Base-by-base conservation (phyloP, 2,329 filamentous ascomycete genomes). In the Aspergillus ruber region DNA sequence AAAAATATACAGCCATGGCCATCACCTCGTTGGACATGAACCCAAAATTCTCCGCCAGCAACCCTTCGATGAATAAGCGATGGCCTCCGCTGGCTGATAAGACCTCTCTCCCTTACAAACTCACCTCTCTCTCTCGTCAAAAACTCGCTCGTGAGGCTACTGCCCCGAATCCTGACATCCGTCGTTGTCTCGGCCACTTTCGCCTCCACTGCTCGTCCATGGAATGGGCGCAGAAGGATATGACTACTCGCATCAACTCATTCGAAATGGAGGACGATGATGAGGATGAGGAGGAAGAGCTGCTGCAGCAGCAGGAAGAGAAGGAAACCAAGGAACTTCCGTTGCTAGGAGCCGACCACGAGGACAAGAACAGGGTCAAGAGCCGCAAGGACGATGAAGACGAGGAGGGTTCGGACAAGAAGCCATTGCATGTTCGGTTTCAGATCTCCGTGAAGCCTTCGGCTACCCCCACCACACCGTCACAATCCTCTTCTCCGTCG, bases 51-150 rank as follows among this genome's bases (percentile, higher is more conserved):
- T 33, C 53, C 60, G 27, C 59, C 57, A 50, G 57, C 51, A 51
- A 52, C 49, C 40, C 57, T 52, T 42, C 59, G 51, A 56, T 59
- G 52, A 63, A 60, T 45, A 63, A 64, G 53, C 63, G 64, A 48
- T 63, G 61, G 61, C 64, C 64, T 46, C 64, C 64, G 15, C 61
- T 66, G 45, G 64, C 64, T 43, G 62, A 66, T 57, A 62, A 61
- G 45, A 56, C 60, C 41, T 60, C 64, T 9, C 60, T 66, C 32
- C 59, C 64, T 20, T 66, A 65, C 52, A 64, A 59, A 42, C 63
- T 66, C 58, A 66, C 63, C 33, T 56, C 63, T 43, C 57, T 66
- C 44, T 66, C 64, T 21, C 63, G 63, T 42, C 62, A 65, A 56
- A 66, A 66, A 48, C 53, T 66, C 44, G 57, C 63, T 40, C 61